phyloP scores from a whole-genome alignment of 2,329 filamentous ascomycete species.

The Beauveria varroae region DNA sequence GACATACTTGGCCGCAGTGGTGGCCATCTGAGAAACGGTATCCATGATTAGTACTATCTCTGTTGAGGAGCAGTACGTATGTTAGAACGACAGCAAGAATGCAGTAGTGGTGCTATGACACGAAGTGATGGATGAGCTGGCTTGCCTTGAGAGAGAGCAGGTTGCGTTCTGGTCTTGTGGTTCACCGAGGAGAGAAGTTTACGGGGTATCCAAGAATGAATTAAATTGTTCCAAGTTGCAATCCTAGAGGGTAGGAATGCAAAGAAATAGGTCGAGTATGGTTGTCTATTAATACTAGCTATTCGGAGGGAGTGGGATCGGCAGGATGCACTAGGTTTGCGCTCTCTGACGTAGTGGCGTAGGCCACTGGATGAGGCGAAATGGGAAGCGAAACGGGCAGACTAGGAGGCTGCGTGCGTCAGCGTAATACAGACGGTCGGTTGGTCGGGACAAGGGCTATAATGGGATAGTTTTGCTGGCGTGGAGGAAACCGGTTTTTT shows the following conservation, averaged over 20 bases:
- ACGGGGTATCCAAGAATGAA: not conserved
- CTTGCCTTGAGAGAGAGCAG: not conserved
- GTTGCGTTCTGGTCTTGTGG: not conserved
- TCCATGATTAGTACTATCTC: conserved; percentile 44
- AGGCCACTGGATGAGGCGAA: not conserved
- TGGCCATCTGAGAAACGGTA: conserved; percentile 49
- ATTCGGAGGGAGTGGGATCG: not conserved
- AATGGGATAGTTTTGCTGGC: not conserved
- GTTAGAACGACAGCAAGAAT: not conserved
- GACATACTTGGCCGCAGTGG: conserved; percentile 33
- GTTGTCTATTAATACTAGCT: conserved; percentile 6
- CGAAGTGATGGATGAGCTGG: not conserved
- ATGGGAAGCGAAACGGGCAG: not conserved
- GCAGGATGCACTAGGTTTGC: not conserved
- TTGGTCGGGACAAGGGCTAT: not conserved
- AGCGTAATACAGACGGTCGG: not conserved
- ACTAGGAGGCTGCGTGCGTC: not conserved
- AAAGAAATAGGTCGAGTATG: not conserved
- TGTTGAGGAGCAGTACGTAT: not conserved
- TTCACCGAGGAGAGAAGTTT: not conserved
- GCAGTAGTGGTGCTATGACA: not conserved
- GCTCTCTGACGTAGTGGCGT: conserved; percentile 9
- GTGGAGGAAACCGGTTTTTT: conserved; percentile 6
- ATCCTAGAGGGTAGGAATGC: not conserved
- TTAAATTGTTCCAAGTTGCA: not conserved